These are phyloP conservation scores for Holtermanniella nyarrowii DNA, from an alignment of 768 basidiomycete species.

Conservation along the genomic window DNA sequence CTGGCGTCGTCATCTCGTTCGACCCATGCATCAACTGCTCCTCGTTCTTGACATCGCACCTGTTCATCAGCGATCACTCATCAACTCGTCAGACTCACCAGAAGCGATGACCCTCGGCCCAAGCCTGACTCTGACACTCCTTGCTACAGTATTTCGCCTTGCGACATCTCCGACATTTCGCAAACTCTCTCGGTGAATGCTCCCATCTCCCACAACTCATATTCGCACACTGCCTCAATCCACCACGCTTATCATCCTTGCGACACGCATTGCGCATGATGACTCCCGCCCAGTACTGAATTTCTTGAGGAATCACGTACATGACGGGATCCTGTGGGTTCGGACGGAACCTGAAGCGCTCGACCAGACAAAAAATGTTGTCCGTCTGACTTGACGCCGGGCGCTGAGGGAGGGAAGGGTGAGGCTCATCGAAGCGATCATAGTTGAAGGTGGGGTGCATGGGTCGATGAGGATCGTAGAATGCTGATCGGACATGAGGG, in stretches of 20 bases:
- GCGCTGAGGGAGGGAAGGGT: constrained; percentile 30
- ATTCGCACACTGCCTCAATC: constrained; percentile 94
- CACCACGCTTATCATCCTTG: constrained; percentile 86
- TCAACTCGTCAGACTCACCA: constrained; percentile 48
- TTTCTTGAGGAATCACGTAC: constrained; percentile 66
- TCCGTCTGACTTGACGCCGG: constrained; percentile 37
- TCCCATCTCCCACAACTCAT: constrained; percentile 98
- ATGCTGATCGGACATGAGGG: constrained; percentile 89
- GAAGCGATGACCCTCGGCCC: constrained; percentile 92
- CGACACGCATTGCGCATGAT: constrained; percentile 99
- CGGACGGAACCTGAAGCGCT: constrained; percentile 90
- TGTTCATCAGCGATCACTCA: background rate
- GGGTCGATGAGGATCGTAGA: constrained; percentile 60
- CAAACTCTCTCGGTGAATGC: constrained; percentile 81
- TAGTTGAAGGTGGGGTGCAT: constrained; percentile 38
- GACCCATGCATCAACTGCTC: background rate
- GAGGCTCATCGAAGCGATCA: constrained; percentile 6
- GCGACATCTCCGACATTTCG: constrained; percentile 87
- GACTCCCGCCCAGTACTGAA: constrained; percentile 99
- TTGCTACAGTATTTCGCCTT: constrained; percentile 99
- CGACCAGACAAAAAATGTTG: constrained; percentile 92
- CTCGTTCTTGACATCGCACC: background rate
- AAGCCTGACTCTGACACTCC: constrained; percentile 90
- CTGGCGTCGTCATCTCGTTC: background rate
- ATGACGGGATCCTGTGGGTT: constrained; percentile 67